phyloP scores from a whole-genome alignment of 208 protist genomes.

The Wallacemonas collosoma region DNA sequence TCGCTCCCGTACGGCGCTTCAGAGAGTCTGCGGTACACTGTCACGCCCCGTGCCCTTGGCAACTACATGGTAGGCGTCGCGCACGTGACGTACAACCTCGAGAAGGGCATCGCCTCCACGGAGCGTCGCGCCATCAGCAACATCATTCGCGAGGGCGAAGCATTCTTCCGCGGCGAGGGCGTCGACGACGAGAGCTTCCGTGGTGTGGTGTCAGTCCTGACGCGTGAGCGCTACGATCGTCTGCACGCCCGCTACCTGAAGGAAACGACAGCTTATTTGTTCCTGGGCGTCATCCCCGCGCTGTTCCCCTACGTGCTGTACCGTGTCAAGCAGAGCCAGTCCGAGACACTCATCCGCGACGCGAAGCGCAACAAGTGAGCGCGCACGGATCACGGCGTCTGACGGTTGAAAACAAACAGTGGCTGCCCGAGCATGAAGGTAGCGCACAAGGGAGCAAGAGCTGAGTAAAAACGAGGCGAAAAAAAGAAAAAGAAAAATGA shows the following conservation, averaged over 20 bases:
- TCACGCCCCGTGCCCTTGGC: slow-evolving; percentile 66
- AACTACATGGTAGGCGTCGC: slow-evolving; percentile 69
- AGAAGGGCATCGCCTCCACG: slow-evolving; percentile 57
- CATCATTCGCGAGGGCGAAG: slow-evolving; percentile 77
- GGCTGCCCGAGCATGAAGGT: neutral
- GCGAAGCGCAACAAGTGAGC: slow-evolving; percentile 54
- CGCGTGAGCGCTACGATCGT: slow-evolving; percentile 81
- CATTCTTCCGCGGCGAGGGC: slow-evolving; percentile 71
- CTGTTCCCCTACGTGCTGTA: slow-evolving; percentile 83
- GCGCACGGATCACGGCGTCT: neutral
- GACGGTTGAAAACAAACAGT: neutral
- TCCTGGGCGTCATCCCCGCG: slow-evolving; percentile 73
- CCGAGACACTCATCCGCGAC: slow-evolving; percentile 69
- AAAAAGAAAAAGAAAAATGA: no score
- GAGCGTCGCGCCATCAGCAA: slow-evolving; percentile 68
- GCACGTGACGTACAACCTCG: slow-evolving; percentile 71
- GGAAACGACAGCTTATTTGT: slow-evolving; percentile 77
- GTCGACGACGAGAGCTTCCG: slow-evolving; percentile 85
- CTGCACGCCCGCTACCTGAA: slow-evolving; percentile 75
- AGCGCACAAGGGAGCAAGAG: neutral
- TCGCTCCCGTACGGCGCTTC: slow-evolving; percentile 61
- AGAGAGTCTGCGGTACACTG: slow-evolving; percentile 71
- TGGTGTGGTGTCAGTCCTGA: slow-evolving; percentile 81
- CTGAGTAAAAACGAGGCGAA: no score
- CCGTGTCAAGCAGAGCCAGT: slow-evolving; percentile 72